Evolutionary conservation across 1,139 yeast genomes (phyloP), one percentile per base, ranked within the genome.

Genomic region (Pichia sp.): DNA sequence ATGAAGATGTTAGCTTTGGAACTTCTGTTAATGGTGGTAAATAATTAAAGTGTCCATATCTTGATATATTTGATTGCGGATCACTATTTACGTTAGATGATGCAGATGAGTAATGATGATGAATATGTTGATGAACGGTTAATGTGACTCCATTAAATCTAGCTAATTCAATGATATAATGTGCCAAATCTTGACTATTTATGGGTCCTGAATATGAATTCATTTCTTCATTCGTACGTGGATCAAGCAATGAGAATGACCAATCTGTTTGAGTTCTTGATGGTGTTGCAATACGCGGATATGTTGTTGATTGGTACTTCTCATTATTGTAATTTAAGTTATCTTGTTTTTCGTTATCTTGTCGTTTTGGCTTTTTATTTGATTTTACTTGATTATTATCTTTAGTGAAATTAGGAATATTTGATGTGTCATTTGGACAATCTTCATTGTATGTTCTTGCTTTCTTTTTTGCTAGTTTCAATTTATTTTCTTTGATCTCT

Each of bases 91-190:
- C 66, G 36, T 58, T 55, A 2, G 63, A 63, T 2, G 65, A 55
- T 40, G 63, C 61, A 1, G 74, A 69, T 2, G 70, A 62, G 55
- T 77, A 76, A 56, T 76, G 83, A 56, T 81, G 85, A 55, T 83
- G 87, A 39, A 85, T 80, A 61, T 87, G 95, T 57, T 87, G 95
- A 61, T 86, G 95, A 15, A 87, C 76, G 5, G 87, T 78, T 10
- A 87, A 70, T 42, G 76, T 72, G 43, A 84, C 69, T 24, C 76
- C 72, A 50, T 76, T 67, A 33, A 66, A 64, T 43, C 76, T 76
- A 1, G 95, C 94, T 42, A 79, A 71, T 27, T 75, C 72, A 10
- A 82, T 68, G 9, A 83, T 60, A 46, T 70, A 67, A 39, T 76
- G 76, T 0, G 76, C 88, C 16, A 74, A 53, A 27, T 72, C 77